Evolutionary conservation across 2,329 filamentous ascomycete genomes (phyloP), one percentile per base, ranked within the genome.

Genomic region (Lasiodiplodia sp.): DNA sequence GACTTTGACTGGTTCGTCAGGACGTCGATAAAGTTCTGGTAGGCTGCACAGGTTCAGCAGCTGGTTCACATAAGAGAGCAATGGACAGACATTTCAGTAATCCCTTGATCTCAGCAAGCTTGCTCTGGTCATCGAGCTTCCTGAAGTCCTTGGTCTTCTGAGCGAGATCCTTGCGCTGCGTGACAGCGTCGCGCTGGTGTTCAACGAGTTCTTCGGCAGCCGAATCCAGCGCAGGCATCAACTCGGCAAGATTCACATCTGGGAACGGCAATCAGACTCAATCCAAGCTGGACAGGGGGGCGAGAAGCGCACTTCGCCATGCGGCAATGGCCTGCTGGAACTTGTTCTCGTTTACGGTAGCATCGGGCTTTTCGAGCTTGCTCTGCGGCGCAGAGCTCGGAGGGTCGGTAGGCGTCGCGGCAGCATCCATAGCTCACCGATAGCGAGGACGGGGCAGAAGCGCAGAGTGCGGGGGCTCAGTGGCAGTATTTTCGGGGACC

Each of bases 71-170:
- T 2, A 37, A 7, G 4, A 34, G 40, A 23, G n/a, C n/a, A 55
- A 14, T 34, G 23, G 57, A 74, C 71, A 25, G 78, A 94, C 93
- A 90, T 85, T 97, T 97, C 69, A 99, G 82, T 63, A 99, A 82
- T 49, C 89, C 89, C 82, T 98, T 99, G 83, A 97, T 89, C 79
- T 99, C 96, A 5, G 86, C 85, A 66, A 99, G 82, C 80, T 98
- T 99, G 68, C 88, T 88, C 12, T 91, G 84, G 84, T 99, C 94
- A 74, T 98, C 95, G 12, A 97, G 86, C 79, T 97, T 98, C 70
- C 94, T 87, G 74, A 98, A 99, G 75, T 98, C 95, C 77, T 99
- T 99, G 0, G 96, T 99, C 85, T 97, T 98, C 78, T 97, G 94
- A n/a, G 96, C 96, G 23, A 99, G 85, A 70, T 99, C 96, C 78